A percentile compares a stretch with the other conserved stretches of the same genome.
phyloP scores from a whole-genome alignment of 2,329 filamentous ascomycete species.

The Aspergillus phoenicis region DNA sequence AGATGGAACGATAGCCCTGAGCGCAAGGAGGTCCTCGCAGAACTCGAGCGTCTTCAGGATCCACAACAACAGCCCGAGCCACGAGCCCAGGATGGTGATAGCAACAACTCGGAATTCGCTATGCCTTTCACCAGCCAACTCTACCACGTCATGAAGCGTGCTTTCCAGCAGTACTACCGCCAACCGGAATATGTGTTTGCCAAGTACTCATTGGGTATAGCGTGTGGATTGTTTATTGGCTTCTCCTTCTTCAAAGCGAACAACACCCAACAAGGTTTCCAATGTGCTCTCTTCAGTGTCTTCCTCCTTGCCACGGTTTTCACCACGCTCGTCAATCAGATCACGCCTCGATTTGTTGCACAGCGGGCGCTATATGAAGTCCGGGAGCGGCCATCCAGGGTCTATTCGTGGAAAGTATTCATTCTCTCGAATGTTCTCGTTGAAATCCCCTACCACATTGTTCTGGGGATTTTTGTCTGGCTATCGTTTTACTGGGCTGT shows the following conservation, averaged over 20 bases:
- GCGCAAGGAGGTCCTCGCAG: constrained; percentile 57
- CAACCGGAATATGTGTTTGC: constrained; percentile 83
- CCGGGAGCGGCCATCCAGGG: constrained; percentile 77
- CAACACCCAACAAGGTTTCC: constrained; percentile 72
- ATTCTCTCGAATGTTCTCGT: constrained; percentile 81
- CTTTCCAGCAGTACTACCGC: constrained; percentile 90
- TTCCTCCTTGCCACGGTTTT: constrained; percentile 69
- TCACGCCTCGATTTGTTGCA: constrained; percentile 79
- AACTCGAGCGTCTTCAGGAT: constrained; percentile 62
- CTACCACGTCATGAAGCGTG: constrained; percentile 66
- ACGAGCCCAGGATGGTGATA: constrained; percentile 44
- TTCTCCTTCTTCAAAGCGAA: constrained; percentile 74
- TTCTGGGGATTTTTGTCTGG: constrained; percentile 73
- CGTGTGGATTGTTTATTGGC: constrained; percentile 69
- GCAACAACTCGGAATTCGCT: constrained; percentile 73
- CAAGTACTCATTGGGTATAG: constrained; percentile 70
- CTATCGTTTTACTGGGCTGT: constrained; percentile 86
- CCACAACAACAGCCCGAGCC: constrained; percentile 59
- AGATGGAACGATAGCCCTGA: constrained; percentile 67
- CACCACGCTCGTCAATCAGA: constrained; percentile 53
- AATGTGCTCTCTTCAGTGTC: constrained; percentile 82
- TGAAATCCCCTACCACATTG: constrained; percentile 79
- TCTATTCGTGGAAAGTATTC: constrained; percentile 82
- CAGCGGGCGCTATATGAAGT: constrained; percentile 80
- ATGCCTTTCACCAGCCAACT: constrained; percentile 71